Percentiles rank a stretch among this genome's conserved stretches.
These are phyloP conservation scores for Phallus indusiatus DNA, from an alignment of 768 basidiomycete genomes.

Conservation along the genomic window DNA sequence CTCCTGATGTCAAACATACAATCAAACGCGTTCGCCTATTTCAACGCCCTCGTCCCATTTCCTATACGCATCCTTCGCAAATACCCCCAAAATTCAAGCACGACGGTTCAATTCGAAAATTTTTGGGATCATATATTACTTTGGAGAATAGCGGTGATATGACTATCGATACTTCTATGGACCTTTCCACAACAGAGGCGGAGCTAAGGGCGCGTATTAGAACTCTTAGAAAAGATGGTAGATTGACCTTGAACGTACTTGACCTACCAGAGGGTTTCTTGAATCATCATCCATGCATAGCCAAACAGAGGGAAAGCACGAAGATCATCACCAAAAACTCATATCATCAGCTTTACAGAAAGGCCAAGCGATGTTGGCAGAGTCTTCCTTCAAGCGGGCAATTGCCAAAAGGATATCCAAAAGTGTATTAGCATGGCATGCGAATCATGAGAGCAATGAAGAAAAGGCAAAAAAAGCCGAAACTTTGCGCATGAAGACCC, in stretches of 20 bases:
- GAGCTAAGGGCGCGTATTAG: slow-evolving; percentile 34
- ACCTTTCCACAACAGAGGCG: slow-evolving; percentile 34
- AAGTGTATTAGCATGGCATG: slow-evolving; percentile 42
- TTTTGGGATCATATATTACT: slow-evolving; percentile 54
- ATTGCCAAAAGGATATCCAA: slow-evolving; percentile 49
- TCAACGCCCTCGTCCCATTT: slow-evolving; percentile 46
- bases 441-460: slow-evolving; percentile 61
- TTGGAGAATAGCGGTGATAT: slow-evolving; percentile 43
- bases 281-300: not conserved
- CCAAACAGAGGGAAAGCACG: slow-evolving; percentile 6
- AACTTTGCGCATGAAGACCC: slow-evolving; percentile 51
- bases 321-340: slow-evolving; percentile 21
- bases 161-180: slow-evolving; percentile 27
- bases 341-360: not conserved
- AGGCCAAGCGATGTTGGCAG: slow-evolving; percentile 12
- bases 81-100: slow-evolving; percentile 43
- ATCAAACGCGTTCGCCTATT: slow-evolving; percentile 66
- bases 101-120: slow-evolving; percentile 42
- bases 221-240: slow-evolving; percentile 36
- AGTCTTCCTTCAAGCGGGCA: slow-evolving; percentile 40
- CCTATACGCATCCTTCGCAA: slow-evolving; percentile 59
- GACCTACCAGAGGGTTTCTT: slow-evolving; percentile 20
- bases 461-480: slow-evolving; percentile 58
- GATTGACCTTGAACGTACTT: slow-evolving; percentile 28
- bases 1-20: slow-evolving; percentile 20